Base-by-base conservation (phyloP, 192 early-diverging fungal genomes). In the Globomyces pollinis-pini region DNA sequence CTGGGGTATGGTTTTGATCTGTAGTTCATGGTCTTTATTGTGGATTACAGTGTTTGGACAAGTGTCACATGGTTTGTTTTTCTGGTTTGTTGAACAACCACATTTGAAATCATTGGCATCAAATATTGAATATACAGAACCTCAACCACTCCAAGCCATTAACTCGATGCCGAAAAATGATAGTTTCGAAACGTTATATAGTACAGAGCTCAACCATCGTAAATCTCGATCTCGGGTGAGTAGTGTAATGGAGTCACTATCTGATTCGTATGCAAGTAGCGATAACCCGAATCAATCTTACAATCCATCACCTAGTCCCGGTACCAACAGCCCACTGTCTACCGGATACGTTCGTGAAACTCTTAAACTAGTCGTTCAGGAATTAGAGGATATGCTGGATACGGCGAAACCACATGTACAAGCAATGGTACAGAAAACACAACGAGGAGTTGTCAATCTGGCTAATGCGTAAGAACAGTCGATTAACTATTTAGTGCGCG, bases 1-100 rank as follows among this genome's bases (percentile, higher is more conserved):
- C 67, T 98, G 91, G 84, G 96, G 93, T 5, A 72, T 94, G 61
- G 84, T 91, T 13, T 67, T 96, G 53, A 88, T 94, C 50, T 86
- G 89, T 39, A 50, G 57, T 13, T 73, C 69, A 8, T 65, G 64
- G 39, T 44, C 59, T 2, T 34, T 96, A 68, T 87, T 91, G 62
- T 79, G 79, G 13, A 63, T 96, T 59, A 88, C 96, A 12, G 61
- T 94, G 53, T 78, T 93, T 58, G 81, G 88, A 2, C 93, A 96
- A 60, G 67, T 83, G 8, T 85, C 83, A 56, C 91, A 85, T 62
- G 86, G 91, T 66, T 63, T 92, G 64, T 94, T 96, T 61, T 62
- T 91, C 35, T 69, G 79, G 42, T 91, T 87, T 62, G 93, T 98
- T 30, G 93, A 96, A 64, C 28, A 24, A n/a, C 50, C 50, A 33